Percentiles rank a stretch among this genome's conserved stretches.
phyloP scores from a whole-genome alignment of 129 eudicot genomes.

The Glebionis coronaria region DNA sequence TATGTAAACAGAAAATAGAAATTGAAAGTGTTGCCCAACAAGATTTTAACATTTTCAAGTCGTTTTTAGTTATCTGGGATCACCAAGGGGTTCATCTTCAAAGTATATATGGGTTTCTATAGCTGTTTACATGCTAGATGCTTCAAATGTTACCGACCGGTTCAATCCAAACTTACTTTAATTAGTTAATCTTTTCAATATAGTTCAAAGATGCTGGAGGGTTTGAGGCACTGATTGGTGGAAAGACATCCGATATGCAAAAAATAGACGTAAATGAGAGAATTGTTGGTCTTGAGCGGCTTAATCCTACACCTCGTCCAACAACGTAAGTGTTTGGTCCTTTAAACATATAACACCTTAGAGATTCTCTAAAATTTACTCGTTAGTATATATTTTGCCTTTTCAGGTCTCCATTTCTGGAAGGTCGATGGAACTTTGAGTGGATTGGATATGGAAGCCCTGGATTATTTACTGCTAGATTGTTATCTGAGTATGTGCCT shows the following conservation, averaged over 20 bases:
- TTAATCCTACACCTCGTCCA: slow-evolving; percentile 95
- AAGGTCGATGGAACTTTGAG: slow-evolving; percentile 85
- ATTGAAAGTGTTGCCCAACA: background rate
- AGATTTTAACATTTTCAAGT: background rate
- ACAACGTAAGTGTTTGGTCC: slow-evolving; percentile 67
- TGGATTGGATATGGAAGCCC: slow-evolving; percentile 90
- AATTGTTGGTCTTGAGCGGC: slow-evolving; percentile 82
- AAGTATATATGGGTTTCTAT: background rate
- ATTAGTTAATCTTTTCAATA: slow-evolving; percentile 12
- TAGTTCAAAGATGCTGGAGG: slow-evolving; percentile 97
- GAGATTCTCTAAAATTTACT: slow-evolving; percentile 6
- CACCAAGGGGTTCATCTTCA: background rate
- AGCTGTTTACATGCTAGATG: background rate
- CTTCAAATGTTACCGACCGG: background rate
- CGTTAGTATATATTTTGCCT: slow-evolving; percentile 22
- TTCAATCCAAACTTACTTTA: slow-evolving; percentile 8
- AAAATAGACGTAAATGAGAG: slow-evolving; percentile 84
- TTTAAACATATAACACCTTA: background rate
- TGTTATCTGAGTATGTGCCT: slow-evolving; percentile 60
- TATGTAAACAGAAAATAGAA: background rate
- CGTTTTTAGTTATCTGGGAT: background rate
- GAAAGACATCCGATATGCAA: slow-evolving; percentile 68
- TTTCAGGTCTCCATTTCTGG: slow-evolving; percentile 82
- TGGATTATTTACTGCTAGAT: slow-evolving; percentile 56
- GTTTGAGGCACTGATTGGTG: slow-evolving; percentile 66